These are phyloP conservation scores for Amphichorda felina DNA, from an alignment of 2,329 filamentous ascomycete species.

Conservation along the genomic window DNA sequence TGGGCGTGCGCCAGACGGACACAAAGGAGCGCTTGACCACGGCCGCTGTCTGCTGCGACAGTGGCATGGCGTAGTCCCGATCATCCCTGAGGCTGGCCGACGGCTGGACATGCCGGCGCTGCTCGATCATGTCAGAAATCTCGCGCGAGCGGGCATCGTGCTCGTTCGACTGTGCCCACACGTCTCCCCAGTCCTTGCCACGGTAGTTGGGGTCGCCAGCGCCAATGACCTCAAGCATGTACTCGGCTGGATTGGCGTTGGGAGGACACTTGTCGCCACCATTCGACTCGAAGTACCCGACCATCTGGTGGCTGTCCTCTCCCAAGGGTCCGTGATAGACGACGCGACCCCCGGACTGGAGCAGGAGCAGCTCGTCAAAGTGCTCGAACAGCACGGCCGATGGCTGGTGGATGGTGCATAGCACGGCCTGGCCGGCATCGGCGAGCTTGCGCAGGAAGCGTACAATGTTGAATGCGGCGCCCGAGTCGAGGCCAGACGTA, in stretches of 20 bases:
- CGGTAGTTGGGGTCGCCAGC: constrained; percentile 49
- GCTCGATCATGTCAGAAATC: constrained; percentile 37
- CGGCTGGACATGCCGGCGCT: constrained; percentile 25
- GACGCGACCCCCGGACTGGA: constrained; percentile 38
- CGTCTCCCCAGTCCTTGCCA: constrained; percentile 49
- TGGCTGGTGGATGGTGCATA: constrained; percentile 51
- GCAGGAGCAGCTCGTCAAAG: constrained; percentile 43
- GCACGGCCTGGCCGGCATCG: constrained; percentile 44
- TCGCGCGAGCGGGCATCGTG: constrained; percentile 32
- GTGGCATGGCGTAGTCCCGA: constrained; percentile 51
- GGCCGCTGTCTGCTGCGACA: constrained; percentile 37
- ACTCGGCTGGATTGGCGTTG: constrained; percentile 40
- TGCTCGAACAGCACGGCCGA: constrained; percentile 42
- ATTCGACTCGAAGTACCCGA: constrained; percentile 39
- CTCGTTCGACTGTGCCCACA: constrained; percentile 44
- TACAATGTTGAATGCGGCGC: constrained; percentile 49
- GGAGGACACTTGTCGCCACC: constrained; percentile 34
- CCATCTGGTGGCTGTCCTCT: constrained; percentile 30
- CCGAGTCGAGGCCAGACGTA: constrained; percentile 45
- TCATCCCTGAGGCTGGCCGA: constrained; percentile 31
- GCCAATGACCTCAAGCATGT: constrained; percentile 45
- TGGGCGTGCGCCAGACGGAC: constrained; percentile 53
- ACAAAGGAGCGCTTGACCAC: constrained; percentile 47
- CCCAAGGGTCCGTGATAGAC: constrained; percentile 44
- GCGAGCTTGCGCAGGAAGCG: constrained; percentile 50